Evolutionary conservation across 306 rosid genomes (phyloP).

Genomic region (Inga oerstediana): DNA sequence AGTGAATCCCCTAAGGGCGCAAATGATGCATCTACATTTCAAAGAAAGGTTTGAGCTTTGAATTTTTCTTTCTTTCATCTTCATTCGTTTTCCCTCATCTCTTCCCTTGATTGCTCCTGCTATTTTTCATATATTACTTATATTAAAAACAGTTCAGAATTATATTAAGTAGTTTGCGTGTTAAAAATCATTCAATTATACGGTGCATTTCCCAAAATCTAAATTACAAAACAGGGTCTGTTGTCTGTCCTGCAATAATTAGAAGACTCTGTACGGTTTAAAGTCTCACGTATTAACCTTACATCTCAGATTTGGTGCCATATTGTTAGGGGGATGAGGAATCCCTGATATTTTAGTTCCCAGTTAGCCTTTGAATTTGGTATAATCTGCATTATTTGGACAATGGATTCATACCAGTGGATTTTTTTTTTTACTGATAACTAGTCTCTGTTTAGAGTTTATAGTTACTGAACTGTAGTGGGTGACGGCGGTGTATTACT

Average conservation of each 20-base stretch:
- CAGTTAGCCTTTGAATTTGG: not conserved
- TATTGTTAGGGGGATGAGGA: not conserved
- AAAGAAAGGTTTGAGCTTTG: constrained; percentile 71
- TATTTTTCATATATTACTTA: not conserved
- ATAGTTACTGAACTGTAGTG: not conserved
- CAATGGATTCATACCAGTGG: not conserved
- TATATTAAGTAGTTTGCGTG: not conserved
- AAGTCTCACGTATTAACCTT: not conserved
- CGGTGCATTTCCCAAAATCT: not conserved
- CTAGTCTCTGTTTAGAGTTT: not conserved
- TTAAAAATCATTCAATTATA: not conserved
- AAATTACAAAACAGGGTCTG: not conserved
- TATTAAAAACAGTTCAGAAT: not conserved
- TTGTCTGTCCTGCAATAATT: not conserved
- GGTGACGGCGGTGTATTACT: not conserved
- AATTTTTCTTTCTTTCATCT: constrained; percentile 5
- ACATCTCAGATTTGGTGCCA: not conserved
- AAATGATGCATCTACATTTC: constrained; percentile 94
- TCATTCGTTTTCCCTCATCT: not conserved
- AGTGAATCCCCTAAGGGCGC: constrained; percentile 99
- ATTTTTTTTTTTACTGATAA: not conserved
- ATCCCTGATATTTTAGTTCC: not conserved
- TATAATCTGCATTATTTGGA: not conserved
- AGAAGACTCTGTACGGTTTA: not conserved
- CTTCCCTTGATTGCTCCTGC: not conserved